Evolutionary conservation across 352 stramenopile species (phyloP).

Genomic region (Pythium vanterpoolii): DNA sequence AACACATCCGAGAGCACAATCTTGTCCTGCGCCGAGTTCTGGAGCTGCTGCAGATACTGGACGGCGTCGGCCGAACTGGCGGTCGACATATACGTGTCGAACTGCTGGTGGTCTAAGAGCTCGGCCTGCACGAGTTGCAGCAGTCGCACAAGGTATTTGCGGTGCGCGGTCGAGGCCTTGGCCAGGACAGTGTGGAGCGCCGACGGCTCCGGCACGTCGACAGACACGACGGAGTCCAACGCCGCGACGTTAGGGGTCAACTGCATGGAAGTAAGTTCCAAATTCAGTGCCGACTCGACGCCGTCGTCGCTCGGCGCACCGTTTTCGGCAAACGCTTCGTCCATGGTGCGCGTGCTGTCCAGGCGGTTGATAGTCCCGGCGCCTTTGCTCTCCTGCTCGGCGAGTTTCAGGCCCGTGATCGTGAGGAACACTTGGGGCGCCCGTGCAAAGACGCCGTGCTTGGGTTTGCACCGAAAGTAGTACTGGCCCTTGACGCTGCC

Average conservation of each 20-base stretch:
- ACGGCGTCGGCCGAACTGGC: constrained; percentile 82
- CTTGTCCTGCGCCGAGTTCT: constrained; percentile 85
- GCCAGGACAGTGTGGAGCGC: constrained; percentile 60
- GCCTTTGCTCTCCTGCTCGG: constrained; percentile 46
- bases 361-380: neutral
- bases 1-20: constrained; percentile 84
- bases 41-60: constrained; percentile 82
- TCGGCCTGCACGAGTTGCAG: constrained; percentile 65
- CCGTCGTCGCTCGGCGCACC: constrained; percentile 27
- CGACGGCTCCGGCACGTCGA: constrained; percentile 41
- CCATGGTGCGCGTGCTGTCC: constrained; percentile 10
- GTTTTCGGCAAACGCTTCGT: constrained; percentile 13
- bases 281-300: constrained; percentile 25
- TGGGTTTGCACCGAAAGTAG: constrained; percentile 77
- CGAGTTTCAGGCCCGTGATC: constrained; percentile 51
- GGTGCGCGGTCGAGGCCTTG: constrained; percentile 58
- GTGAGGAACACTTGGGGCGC: constrained; percentile 75
- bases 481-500: constrained; percentile 75
- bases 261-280: constrained; percentile 23
- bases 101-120: constrained; percentile 73
- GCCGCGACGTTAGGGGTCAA: constrained; percentile 9
- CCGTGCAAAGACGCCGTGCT: constrained; percentile 77
- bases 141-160: constrained; percentile 66
- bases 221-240: constrained; percentile 21
- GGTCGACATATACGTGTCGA: constrained; percentile 68